Percentiles rank a stretch among this genome's conserved stretches.
These are phyloP conservation scores for Mycosphaerella sp. DNA, from an alignment of 2,329 filamentous ascomycete genomes.

Conservation along the genomic window DNA sequence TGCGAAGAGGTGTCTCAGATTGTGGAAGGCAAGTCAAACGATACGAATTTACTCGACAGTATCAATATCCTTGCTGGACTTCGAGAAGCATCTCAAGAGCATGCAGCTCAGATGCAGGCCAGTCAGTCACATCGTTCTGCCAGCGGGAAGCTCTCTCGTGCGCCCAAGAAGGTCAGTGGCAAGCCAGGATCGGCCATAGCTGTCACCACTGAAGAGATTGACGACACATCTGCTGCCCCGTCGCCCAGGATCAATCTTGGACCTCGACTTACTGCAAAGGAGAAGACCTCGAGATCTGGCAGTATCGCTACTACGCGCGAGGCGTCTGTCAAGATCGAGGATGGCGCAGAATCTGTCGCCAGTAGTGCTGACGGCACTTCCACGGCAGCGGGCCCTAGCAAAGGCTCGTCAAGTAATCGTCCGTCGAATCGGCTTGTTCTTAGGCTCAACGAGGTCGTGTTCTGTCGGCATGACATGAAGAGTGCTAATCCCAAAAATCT, in stretches of 20 bases:
- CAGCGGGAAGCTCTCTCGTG: slow-evolving; percentile 26
- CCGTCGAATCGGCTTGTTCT: slow-evolving; percentile 30
- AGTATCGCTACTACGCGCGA: slow-evolving; percentile 44
- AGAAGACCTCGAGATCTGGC: slow-evolving; percentile 35
- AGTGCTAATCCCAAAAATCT: slow-evolving; percentile 25
- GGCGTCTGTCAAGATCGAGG: slow-evolving; percentile 47
- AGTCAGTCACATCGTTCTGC: slow-evolving; percentile 22
- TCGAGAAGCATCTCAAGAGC: slow-evolving; percentile 41
- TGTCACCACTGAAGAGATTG: slow-evolving; percentile 27
- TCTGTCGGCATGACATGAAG: slow-evolving; percentile 42
- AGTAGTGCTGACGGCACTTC: slow-evolving; percentile 40
- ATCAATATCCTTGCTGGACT: slow-evolving; percentile 45
- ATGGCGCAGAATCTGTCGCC: slow-evolving; percentile 39
- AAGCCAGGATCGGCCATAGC: slow-evolving; percentile 22
- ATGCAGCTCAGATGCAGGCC: slow-evolving; percentile 32
- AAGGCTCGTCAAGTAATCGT: slow-evolving; percentile 25
- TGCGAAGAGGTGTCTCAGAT: slow-evolving; percentile 42
- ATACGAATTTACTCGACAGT: slow-evolving; percentile 39
- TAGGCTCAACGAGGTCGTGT: slow-evolving; percentile 43
- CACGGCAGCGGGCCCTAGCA: slow-evolving; percentile 24
- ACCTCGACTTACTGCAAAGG: slow-evolving; percentile 30
- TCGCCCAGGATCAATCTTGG: slow-evolving; percentile 30
- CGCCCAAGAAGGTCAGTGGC: slow-evolving; percentile 23
- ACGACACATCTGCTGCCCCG: slow-evolving; percentile 29
- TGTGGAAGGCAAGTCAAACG: slow-evolving; percentile 39